These are phyloP conservation scores for Porodaedalea pini DNA, from an alignment of 1,284 basidiomycete species.

Conservation along the genomic window DNA sequence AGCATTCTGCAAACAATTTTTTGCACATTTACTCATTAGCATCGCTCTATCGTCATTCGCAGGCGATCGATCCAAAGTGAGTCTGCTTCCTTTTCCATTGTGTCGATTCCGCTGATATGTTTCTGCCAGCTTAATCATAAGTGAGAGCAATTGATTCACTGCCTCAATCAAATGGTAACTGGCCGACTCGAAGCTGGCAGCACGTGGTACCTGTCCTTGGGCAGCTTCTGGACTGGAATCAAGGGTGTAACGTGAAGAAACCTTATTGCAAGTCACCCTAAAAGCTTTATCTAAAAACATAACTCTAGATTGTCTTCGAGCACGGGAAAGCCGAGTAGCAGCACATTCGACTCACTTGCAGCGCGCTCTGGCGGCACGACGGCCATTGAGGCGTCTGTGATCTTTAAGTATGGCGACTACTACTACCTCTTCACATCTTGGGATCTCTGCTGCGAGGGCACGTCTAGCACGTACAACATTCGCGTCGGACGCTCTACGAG, in stretches of 20 bases:
- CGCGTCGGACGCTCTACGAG: constrained; percentile 49
- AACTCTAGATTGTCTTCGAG: constrained; percentile 22
- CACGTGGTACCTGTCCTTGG: constrained; percentile 20
- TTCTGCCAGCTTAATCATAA: constrained; percentile 2
- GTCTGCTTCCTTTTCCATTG: constrained; percentile 20
- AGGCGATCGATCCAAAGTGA: constrained; percentile 59
- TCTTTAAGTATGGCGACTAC: constrained; percentile 44
- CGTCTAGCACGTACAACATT: constrained; percentile 54
- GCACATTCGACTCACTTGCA: constrained; percentile 24
- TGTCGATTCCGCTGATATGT: constrained; percentile 20
- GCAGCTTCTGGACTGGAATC: constrained; percentile 24
- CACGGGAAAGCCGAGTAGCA: constrained; percentile 24
- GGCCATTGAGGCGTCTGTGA: constrained; percentile 28
- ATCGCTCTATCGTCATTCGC: neutral
- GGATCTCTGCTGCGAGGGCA: constrained; percentile 53
- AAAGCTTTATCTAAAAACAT: constrained; percentile 22
- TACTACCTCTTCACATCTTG: constrained; percentile 58
- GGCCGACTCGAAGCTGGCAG: constrained; percentile 5
- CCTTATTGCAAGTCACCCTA: neutral
- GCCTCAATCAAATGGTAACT: no score
- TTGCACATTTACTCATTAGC: neutral
- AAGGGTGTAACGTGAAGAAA: constrained; percentile 14
- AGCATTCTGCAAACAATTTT: constrained; percentile 20
- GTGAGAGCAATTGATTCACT: neutral
- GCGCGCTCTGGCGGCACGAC: constrained; percentile 21